Evolutionary conservation across 768 basidiomycete species (phyloP), one percentile per base, ranked within the genome.

Genomic region (Pholiota conissans): DNA sequence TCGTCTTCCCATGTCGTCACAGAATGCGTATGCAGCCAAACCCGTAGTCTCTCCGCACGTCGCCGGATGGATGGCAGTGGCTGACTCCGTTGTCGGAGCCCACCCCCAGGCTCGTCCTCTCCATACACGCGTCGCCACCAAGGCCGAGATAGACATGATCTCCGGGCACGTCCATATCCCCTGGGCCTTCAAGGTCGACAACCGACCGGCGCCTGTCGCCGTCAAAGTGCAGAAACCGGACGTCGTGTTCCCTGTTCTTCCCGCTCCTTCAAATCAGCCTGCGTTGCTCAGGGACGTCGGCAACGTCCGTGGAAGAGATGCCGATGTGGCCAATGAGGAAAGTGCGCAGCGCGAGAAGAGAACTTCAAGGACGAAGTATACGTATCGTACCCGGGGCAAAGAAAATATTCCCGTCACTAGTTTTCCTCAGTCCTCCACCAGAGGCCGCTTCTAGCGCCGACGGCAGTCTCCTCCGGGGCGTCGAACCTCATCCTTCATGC

Each of bases 81-180:
- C 68, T 55, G 68, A 69, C 58, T 26, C 51, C 6, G 63, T 67
- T 14, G 68, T 69, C 20, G 68, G 68, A 27, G 61, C 59, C 16
- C 68, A 69, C 35, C 68, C 68, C 10, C 30, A 63, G 30, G 58
- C 66, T 4, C 55, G 57, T 28, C 65, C 66, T 1, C 64, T 69
- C 30, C 27, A 29, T 45, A 54, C 56, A 16, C 63, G 68, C n/a
- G 52, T 66, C 47, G 65, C 68, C 10, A 66, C 66, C 2, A 57
- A 56, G 34, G 59, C 61, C n/a, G 68, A 69, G 45, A 60, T 67
- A 10, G 64, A 60, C 32, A 55, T 67, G 52, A 67, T 69, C 26
- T 67, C 66, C 16, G 66, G 63, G 16, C 66, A 67, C 39, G 55
- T 69, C 5, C 60, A 64, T 29, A 64, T 69, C 8, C 66, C 64